Evolutionary conservation across 352 stramenopile genomes (phyloP).

Genomic region (Globisporangium radiosum): DNA sequence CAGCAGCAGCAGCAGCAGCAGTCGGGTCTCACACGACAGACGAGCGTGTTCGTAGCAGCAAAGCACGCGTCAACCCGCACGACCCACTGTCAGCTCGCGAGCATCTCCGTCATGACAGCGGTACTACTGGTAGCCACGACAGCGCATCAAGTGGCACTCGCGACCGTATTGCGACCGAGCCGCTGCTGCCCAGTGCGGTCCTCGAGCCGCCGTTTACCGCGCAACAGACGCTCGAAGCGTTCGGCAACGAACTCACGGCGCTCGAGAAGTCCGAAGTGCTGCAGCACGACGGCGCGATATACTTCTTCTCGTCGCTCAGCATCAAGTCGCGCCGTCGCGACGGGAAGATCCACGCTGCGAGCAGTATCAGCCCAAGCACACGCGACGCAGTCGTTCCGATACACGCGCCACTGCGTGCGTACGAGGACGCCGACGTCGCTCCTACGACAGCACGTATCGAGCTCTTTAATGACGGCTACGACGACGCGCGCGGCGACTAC

Average conservation of each 20-base stretch:
- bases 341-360: conserved; percentile 18
- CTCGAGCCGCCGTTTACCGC: conserved; percentile 24
- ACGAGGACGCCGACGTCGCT: background rate
- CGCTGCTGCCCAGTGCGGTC: conserved; percentile 8
- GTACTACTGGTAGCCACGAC: background rate
- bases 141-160: too few species aligned
- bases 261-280: conserved; percentile 50
- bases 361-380: background rate
- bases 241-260: conserved; percentile 29
- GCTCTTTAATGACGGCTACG: conserved; percentile 90
- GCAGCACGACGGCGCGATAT: conserved; percentile 37
- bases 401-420: background rate
- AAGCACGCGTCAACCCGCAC: conserved; percentile 18
- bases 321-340: conserved; percentile 28
- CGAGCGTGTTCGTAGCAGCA: conserved; percentile 8
- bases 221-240: conserved; percentile 6
- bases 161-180: too few species aligned
- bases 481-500: conserved; percentile 97
- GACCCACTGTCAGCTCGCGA: background rate
- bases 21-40: conserved; percentile 6
- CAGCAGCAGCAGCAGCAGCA: background rate
- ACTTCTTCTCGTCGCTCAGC: conserved; percentile 34
- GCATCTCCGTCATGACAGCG: background rate
- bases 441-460: background rate
- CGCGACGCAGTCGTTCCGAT: background rate